phyloP scores from a whole-genome alignment of 139 green algal species.

The Auxenochlorella protothecoides region DNA sequence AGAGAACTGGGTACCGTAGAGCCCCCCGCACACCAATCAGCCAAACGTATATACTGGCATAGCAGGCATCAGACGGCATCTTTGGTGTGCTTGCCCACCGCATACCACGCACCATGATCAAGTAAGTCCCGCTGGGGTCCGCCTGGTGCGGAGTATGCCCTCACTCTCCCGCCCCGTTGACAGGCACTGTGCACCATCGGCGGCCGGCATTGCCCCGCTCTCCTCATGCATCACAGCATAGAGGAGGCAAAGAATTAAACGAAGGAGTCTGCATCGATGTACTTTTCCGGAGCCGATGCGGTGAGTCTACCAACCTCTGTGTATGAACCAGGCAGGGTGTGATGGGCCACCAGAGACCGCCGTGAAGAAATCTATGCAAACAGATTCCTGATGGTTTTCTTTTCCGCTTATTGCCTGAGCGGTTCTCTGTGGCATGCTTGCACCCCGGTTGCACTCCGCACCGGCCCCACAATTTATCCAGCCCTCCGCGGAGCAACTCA shows the following conservation, averaged over 20 bases:
- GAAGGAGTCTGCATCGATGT: not conserved
- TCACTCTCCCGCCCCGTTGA: too few species aligned
- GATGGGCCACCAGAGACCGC: not conserved
- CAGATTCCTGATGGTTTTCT: slow-evolving; percentile 5
- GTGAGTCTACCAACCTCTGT: not conserved
- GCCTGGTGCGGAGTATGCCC: too few species aligned
- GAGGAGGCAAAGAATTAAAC: not conserved
- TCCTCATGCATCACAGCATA: not conserved
- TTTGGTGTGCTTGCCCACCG: too few species aligned
- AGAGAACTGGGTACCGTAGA: too few species aligned
- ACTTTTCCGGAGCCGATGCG: not conserved
- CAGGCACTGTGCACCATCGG: too few species aligned
- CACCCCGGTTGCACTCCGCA: not conserved
- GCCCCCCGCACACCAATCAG: too few species aligned
- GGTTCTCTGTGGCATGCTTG: not conserved
- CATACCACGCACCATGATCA: too few species aligned
- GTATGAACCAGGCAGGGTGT: too few species aligned
- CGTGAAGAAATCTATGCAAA: slow-evolving; percentile 8
- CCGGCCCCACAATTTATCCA: not conserved
- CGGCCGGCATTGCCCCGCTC: too few species aligned
- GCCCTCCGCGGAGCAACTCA: not conserved
- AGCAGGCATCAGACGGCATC: too few species aligned
- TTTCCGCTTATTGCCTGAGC: slow-evolving; percentile 29
- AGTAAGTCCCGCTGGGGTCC: too few species aligned
- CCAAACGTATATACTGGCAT: too few species aligned